Evolutionary conservation across 495 filamentous ascomycete species (phyloP).

Genomic region (Trichoderma reesei): DNA sequence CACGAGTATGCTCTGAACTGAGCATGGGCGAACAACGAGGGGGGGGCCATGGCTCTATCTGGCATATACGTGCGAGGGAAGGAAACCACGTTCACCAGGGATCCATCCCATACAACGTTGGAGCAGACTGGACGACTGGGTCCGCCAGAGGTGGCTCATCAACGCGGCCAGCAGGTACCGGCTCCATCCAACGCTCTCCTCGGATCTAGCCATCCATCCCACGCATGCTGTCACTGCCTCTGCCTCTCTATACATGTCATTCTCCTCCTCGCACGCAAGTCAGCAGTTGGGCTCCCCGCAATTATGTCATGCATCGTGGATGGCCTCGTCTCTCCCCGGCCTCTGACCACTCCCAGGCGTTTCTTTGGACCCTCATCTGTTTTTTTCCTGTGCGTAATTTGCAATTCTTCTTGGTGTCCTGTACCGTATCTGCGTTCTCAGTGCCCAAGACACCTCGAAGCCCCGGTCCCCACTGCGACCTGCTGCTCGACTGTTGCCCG

Average conservation of each 20-base stretch:
- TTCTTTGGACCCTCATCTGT: not conserved
- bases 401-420: not conserved
- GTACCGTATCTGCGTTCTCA: not conserved
- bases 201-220: conserved; percentile 2
- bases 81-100: not conserved
- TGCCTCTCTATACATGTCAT: not conserved
- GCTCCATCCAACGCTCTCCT: not conserved
- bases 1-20: not conserved
- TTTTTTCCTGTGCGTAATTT: conserved; percentile 4
- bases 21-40: not conserved
- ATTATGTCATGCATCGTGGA: conserved; percentile 8
- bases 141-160: conserved; percentile 1
- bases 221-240: conserved; percentile 4
- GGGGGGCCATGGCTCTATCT: not conserved
- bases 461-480: not conserved
- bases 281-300: conserved; percentile 5
- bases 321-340: not conserved
- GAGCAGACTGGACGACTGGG: not conserved
- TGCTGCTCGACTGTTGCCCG: conserved; percentile 1
- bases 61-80: not conserved
- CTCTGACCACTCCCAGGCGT: not conserved
- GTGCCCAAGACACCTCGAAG: conserved; percentile 4
- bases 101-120: not conserved
- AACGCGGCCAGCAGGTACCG: not conserved
- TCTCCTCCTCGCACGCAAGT: conserved; percentile 4